Base-by-base conservation (phyloP, 129 eudicot species). In the Flaveria ramosissima region DNA sequence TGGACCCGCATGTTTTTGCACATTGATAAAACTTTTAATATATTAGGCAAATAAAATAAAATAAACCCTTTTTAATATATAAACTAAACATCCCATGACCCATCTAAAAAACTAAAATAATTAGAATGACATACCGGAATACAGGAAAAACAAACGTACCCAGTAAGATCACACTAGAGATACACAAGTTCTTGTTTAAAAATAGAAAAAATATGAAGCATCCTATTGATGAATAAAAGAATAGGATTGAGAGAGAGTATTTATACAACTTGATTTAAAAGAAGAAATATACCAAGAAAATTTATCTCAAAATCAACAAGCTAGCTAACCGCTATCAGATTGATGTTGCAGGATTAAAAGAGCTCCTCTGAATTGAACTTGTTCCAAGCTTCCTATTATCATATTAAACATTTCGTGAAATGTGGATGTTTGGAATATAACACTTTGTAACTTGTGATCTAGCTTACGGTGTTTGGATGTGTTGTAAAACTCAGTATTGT, bases 331-430 rank as follows among this genome's bases (percentile, higher is more conserved):
- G 21, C 46, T 70, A 70, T 59, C 36, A 59, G 65, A 59, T 17
- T 21, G 9, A 70, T 71, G 55, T 57, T 73, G 65, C 63, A 30
- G 72, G 57, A 47, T 84, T 84, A 90, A 82, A 93, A 90, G 14
- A 88, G 98, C 95, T 90, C 98, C 88, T 93, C 98, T 64, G 98
- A 88, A 86, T 93, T 93, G 71, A 93, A 90, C 85, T 93, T 93
- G 85, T 93, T 93, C 98, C 97, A 93, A 10, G 98, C 96, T 50
- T 93, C 98, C 98, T 93, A 72, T 75, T 84, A 64, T 71, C 32
- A 71, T 41, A 78, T 14, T 46, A 70, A 64, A 17, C n/a, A 52
- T 39, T 15, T 9, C 23, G 32, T 63, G 23, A 64, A 48, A 63
- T 63, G 19, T 61, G 45, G 21, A 43, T 61, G 68, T 26, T 59